Evolutionary conservation across 164 flowering plant species (phyloP).

Genomic region (Euptelea pleiosperma): DNA sequence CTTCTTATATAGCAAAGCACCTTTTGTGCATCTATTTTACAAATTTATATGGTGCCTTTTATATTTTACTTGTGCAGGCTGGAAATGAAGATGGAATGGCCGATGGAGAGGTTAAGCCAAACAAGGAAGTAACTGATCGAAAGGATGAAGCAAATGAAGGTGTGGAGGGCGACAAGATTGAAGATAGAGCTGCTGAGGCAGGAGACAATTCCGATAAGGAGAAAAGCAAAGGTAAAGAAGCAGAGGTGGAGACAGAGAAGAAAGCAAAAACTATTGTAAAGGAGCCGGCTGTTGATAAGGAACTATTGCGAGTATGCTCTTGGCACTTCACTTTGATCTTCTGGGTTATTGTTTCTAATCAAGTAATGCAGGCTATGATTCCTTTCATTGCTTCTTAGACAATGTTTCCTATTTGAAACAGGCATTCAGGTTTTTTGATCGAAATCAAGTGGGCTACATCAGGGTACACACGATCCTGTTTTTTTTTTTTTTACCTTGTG

Average conservation of each 20-base stretch:
- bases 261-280: slow-evolving; percentile 26
- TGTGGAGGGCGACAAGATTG: slow-evolving; percentile 19
- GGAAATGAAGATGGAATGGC: slow-evolving; percentile 23
- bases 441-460: slow-evolving; percentile 76
- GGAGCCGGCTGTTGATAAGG: slow-evolving; percentile 54
- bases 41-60: background rate
- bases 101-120: slow-evolving; percentile 25
- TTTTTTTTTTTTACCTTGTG: too few relatives aligned
- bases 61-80: slow-evolving; percentile 23
- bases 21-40: background rate
- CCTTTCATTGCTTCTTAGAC: background rate
- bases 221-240: slow-evolving; percentile 13
- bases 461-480: slow-evolving; percentile 41
- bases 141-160: slow-evolving; percentile 29
- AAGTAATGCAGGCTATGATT: background rate
- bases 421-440: slow-evolving; percentile 97
- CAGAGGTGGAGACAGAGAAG: slow-evolving; percentile 30
- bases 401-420: slow-evolving; percentile 25
- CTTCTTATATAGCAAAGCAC: background rate
- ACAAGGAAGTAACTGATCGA: slow-evolving; percentile 20
- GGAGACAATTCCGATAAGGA: slow-evolving; percentile 24
- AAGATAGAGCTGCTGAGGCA: slow-evolving; percentile 18
- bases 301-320: slow-evolving; percentile 59
- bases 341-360: background rate
- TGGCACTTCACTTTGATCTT: background rate